Evolutionary conservation across 208 protist species (phyloP).

Genomic region (Crithidia expoeki): DNA sequence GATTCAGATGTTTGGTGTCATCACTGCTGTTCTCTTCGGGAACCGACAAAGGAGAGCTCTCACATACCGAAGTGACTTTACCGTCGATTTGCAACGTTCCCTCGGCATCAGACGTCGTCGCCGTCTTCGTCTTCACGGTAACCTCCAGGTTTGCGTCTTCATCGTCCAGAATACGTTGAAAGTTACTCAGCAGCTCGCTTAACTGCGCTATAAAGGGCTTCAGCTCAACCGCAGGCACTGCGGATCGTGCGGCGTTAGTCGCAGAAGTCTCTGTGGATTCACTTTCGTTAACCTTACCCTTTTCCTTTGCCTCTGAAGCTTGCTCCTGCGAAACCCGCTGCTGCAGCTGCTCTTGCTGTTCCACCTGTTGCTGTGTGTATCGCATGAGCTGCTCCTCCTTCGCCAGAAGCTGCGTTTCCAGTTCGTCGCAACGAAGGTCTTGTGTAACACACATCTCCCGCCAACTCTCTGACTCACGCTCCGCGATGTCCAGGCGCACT

Average conservation of each 20-base stretch:
- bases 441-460: slow-evolving; percentile 28
- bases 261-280: neutral
- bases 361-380: slow-evolving; percentile 19
- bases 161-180: neutral
- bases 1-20: neutral
- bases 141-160: neutral
- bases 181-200: slow-evolving; percentile 4
- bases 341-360: no score
- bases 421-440: slow-evolving; percentile 42
- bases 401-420: slow-evolving; percentile 57
- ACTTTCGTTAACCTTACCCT: neutral
- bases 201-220: slow-evolving; percentile 7
- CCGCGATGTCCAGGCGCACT: slow-evolving; percentile 22
- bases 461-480: slow-evolving; percentile 23
- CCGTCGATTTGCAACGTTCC: neutral
- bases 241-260: neutral
- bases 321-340: neutral
- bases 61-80: neutral
- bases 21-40: neutral
- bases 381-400: slow-evolving; percentile 53
- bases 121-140: neutral
- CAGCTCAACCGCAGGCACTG: neutral
- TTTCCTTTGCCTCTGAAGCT: neutral
- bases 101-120: neutral
- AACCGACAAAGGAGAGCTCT: neutral